These are phyloP conservation scores for Odontarrhena argentea DNA, from an alignment of 345 rosid species.

Conservation along the genomic window DNA sequence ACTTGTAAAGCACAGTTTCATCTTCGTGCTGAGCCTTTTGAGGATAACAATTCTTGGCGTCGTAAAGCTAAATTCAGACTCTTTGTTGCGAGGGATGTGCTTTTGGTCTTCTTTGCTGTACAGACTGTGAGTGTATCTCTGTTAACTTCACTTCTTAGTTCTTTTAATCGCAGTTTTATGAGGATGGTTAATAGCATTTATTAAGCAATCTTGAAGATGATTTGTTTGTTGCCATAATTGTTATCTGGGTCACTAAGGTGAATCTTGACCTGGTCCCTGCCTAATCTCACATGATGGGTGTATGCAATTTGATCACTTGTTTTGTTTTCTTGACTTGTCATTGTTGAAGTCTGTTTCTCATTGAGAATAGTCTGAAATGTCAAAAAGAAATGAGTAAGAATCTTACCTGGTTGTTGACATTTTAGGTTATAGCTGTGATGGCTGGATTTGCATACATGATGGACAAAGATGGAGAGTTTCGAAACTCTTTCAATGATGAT, in stretches of 20 bases:
- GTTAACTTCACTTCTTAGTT: not conserved
- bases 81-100: conserved; percentile 92
- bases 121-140: conserved; percentile 60
- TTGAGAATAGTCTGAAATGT: not conserved
- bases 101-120: conserved; percentile 84
- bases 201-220: not conserved
- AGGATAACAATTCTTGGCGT: conserved; percentile 87
- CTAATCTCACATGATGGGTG: not conserved
- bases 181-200: not conserved
- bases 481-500: conserved; percentile 88
- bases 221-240: not conserved
- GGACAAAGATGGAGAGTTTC: conserved; percentile 93
- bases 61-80: conserved; percentile 78
- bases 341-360: not conserved
- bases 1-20: conserved; percentile 92
- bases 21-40: conserved; percentile 65
- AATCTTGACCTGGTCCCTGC: conserved; percentile 15
- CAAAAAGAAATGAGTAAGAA: not conserved
- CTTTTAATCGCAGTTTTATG: not conserved
- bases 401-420: not conserved
- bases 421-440: conserved; percentile 69
- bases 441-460: conserved; percentile 84
- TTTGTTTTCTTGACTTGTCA: conserved; percentile 26
- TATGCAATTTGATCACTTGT: conserved; percentile 16
- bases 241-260: conserved; percentile 2